Base-by-base conservation (phyloP, 1,284 basidiomycete species). In the Fistulina hepatica region DNA sequence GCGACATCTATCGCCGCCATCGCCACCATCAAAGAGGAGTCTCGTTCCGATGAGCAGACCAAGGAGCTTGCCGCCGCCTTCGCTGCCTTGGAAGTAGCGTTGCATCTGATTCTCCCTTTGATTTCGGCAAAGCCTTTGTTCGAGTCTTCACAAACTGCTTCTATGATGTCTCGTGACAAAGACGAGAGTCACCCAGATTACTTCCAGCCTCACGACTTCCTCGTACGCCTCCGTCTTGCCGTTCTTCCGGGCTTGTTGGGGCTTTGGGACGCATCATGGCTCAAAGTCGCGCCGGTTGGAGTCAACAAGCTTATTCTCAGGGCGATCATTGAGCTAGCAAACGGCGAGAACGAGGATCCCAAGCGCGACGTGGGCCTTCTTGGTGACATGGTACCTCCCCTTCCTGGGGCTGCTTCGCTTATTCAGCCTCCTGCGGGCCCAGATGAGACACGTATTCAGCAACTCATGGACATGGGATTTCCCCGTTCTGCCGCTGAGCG, bases 391-490 rank as follows among this genome's bases (percentile, higher is more conserved):
- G 46, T n/a, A 48, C n/a, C 34, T 40, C 32, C 42, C 34, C 21
- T 37, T 32, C 15, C n/a, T n/a, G 48, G 49, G 21, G 50, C 53
- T 10, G 47, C 58, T 11, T 47, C 56, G 34, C 55, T 56, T 15
- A 53, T 64, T 34, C 58, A 69, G 20, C 64, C 71, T 15, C 60
- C 65, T 13, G 54, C 69, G 37, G 72, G 72, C 3, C 76, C 82
- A 0, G 84, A 89, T 51, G 83, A 89, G 51, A 70, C 67, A 39
- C 75, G 81, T 21, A 75, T 97, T 33, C 72, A 76, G 34, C 82
- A 90, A 50, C 67, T 98, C 34, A 81, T 79, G 12, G 94, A 98
- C 48, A 98, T 99, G 95, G 95, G 95, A 35, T 99, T 98, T 63
- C 77, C 85, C 19, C 76, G 89, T 7, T 73, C 74, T 27, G 85